Conservation (phyloP, 2,329 filamentous ascomycete species). For the Fusarium zealandicum region DNA sequence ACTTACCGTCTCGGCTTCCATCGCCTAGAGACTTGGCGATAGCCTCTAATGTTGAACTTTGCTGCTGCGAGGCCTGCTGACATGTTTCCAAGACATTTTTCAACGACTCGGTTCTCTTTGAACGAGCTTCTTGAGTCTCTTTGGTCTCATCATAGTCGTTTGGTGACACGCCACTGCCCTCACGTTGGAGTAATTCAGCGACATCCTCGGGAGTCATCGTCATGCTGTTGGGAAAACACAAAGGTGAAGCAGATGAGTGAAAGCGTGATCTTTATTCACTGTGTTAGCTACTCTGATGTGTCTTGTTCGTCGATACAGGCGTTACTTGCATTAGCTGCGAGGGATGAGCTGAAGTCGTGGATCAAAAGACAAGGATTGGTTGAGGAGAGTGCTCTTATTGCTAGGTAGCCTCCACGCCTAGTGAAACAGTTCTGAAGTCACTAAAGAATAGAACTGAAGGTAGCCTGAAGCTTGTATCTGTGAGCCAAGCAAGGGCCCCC, state of each 20-base stretch:
- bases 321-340: not conserved
- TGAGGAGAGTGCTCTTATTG: too few species aligned
- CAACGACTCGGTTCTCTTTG: slow-evolving; percentile 45
- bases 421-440: too few species aligned
- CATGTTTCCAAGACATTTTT: slow-evolving; percentile 50
- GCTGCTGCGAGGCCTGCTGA: slow-evolving; percentile 51
- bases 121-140: slow-evolving; percentile 33
- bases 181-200: slow-evolving; percentile 46
- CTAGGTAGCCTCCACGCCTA: too few species aligned
- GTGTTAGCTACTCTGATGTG: too few species aligned
- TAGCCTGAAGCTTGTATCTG: not conserved
- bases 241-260: not conserved
- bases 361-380: too few species aligned
- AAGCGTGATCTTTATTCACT: not conserved
- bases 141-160: slow-evolving; percentile 40
- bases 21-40: slow-evolving; percentile 62
- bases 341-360: too few species aligned
- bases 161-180: slow-evolving; percentile 41
- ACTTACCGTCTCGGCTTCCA: slow-evolving; percentile 62
- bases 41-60: slow-evolving; percentile 51
- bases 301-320: too few species aligned
- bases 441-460: too few species aligned
- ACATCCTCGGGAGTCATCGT: slow-evolving; percentile 49
- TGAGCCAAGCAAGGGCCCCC: not conserved
- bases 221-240: slow-evolving; percentile 12